Conservation (phyloP, 768 basidiomycete genomes). For the Mycena metata region DNA sequence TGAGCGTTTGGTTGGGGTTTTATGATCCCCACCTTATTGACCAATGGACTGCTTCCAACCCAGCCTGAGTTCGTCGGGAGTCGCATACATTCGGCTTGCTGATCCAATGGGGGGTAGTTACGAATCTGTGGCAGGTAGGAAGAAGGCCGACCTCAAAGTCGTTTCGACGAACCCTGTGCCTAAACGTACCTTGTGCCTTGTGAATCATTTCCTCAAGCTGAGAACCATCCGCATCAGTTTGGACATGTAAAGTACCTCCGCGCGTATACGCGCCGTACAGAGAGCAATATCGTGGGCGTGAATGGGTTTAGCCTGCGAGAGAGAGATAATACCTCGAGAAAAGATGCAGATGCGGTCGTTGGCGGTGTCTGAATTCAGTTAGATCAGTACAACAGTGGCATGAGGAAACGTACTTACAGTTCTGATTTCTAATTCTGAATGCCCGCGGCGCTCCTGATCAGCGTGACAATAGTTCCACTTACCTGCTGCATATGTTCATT, state of each 20-base stretch:
- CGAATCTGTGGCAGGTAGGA: constrained; percentile 57
- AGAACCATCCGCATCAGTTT: not conserved
- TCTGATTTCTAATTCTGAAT: no score
- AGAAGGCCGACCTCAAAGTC: constrained; percentile 63
- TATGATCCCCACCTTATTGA: constrained; percentile 51
- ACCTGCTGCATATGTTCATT: no score
- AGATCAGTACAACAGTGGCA: not conserved
- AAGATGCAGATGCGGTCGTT: constrained; percentile 54
- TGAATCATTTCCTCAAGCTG: constrained; percentile 55
- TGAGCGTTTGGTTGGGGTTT: not conserved
- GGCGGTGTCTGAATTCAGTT: constrained; percentile 51
- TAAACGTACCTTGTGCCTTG: constrained; percentile 66
- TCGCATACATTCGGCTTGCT: constrained; percentile 68
- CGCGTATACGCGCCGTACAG: constrained; percentile 63
- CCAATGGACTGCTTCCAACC: constrained; percentile 60
- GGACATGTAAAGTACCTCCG: constrained; percentile 54
- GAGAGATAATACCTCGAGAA: constrained; percentile 71
- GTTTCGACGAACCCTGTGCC: constrained; percentile 38
- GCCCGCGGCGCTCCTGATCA: no score
- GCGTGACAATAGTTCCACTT: no score
- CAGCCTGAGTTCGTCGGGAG: constrained; percentile 50
- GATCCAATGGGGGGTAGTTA: not conserved
- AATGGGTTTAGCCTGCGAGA: no score
- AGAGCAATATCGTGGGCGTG: no score
- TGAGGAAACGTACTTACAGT: constrained; percentile 55